Evolutionary conservation across 768 basidiomycete species (phyloP).

Genomic region (Termitomyces sp.): DNA sequence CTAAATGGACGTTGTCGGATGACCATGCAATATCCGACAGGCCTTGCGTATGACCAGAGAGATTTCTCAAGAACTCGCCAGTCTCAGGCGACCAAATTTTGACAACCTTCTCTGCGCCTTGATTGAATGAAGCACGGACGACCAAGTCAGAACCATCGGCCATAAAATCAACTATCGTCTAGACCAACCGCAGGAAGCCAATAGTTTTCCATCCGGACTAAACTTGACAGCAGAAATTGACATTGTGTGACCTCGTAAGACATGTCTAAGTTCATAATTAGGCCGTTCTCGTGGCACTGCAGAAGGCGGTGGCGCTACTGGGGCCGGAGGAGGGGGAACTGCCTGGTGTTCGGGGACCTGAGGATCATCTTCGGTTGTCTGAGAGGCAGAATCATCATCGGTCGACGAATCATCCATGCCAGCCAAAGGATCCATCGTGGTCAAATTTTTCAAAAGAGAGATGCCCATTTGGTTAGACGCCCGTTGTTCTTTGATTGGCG

Average conservation of each 20-base stretch:
- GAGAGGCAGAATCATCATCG: slow-evolving; percentile 65
- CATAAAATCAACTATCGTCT: slow-evolving; percentile 10
- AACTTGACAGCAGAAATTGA: slow-evolving; percentile 90
- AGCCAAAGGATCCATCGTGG: slow-evolving; percentile 36
- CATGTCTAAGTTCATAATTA: slow-evolving; percentile 65
- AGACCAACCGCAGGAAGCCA: slow-evolving; percentile 82
- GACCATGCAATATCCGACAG: slow-evolving; percentile 91
- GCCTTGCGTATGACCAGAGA: slow-evolving; percentile 74
- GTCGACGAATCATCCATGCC: slow-evolving; percentile 48
- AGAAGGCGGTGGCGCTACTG: slow-evolving; percentile 26
- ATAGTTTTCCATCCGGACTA: slow-evolving; percentile 77
- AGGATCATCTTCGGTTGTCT: slow-evolving; percentile 83
- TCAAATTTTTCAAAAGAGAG: slow-evolving; percentile 10
- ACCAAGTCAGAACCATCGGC: slow-evolving; percentile 9
- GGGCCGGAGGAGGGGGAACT: slow-evolving; percentile 23
- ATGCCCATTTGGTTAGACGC: slow-evolving; percentile 11
- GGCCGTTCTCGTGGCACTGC: slow-evolving; percentile 40
- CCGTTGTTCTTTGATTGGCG: slow-evolving; percentile 13
- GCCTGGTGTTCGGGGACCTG: slow-evolving; percentile 61
- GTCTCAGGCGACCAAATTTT: slow-evolving; percentile 84
- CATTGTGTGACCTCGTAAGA: slow-evolving; percentile 70
- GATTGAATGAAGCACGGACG: not conserved
- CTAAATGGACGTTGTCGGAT: slow-evolving; percentile 72
- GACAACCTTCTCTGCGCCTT: slow-evolving; percentile 72
- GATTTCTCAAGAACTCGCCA: slow-evolving; percentile 68